Evolutionary conservation across 176 grass and related monocot species (phyloP), one percentile per base, ranked within the genome.

Genomic region (Aegilops speltoides): DNA sequence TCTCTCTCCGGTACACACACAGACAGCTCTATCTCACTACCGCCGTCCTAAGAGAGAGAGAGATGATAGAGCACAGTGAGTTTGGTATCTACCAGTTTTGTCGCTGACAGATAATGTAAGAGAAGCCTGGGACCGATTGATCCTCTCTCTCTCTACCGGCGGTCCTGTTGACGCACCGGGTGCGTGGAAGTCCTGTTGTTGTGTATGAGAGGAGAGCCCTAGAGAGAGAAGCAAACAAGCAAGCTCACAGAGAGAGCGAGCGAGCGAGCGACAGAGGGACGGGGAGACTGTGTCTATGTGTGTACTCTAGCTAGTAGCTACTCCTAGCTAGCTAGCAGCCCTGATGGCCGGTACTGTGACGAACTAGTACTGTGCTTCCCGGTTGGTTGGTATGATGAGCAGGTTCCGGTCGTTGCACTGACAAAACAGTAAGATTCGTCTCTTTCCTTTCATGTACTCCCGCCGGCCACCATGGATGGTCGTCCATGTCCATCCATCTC

Each of bases 31-130:
- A 22, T 66, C 63, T 46, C 12, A 10, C 37, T 46, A 74, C 61
- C 65, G 10, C 13, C 14, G 28, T 8, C 56, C 32, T 22, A 34
- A 64, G 57, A 15, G 56, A 29, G 74, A 31, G 78, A 15, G 22
- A 52, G 24, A 56, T 20, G 22, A 73, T 63, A 11, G 23, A 28
- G 24, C 19, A 76, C 73, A 82, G 83, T 25, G 86, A 79, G 83
- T 79, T 91, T 91, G 90, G 86, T 89, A 88, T 86, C 64, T 48
- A 85, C 78, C 86, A 91, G 86, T 88, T 82, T 57, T 78, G 78
- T 86, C 86, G 83, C 86, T 84, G 89, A 43, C 86, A 80, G 75
- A 14, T 19, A 75, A 64, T 65, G 71, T 77, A 45, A 65, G 41
- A 40, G 57, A 29, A 54, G 20, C 48, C 75, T 26, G 77, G 83